Conservation (phyloP, 192 early-diverging fungal genomes). For the Thamnidium elegans region DNA sequence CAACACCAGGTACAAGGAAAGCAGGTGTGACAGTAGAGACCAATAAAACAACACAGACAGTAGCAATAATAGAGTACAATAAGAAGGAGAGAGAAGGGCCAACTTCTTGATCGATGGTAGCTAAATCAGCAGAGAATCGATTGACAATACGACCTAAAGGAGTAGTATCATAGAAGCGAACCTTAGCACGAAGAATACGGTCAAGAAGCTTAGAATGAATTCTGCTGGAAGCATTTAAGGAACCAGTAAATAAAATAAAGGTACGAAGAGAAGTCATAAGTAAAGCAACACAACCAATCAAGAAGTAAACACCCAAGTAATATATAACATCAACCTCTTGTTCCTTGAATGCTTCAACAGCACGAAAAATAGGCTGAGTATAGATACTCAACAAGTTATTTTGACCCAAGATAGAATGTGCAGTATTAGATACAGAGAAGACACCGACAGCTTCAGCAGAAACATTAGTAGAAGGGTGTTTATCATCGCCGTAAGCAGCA, state of each 20-base stretch:
- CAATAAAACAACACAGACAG: conserved; percentile 56
- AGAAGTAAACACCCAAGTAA: conserved; percentile 63
- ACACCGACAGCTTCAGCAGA: not conserved
- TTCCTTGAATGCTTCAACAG: not conserved
- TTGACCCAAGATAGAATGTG: not conserved
- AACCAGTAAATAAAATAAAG: conserved; percentile 45
- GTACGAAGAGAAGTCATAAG: conserved; percentile 39
- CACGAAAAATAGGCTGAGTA: not conserved
- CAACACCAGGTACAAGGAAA: conserved; percentile 65
- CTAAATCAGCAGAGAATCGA: conserved; percentile 86
- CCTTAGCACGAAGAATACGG: conserved; percentile 61
- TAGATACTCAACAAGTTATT: not conserved
- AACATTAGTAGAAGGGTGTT: not conserved
- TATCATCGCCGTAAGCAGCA: conserved; percentile 22
- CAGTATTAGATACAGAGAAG: not conserved
- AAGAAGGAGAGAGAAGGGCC: conserved; percentile 52
- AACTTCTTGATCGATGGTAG: conserved; percentile 68
- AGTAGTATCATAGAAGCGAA: conserved; percentile 90
- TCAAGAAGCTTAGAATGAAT: conserved; percentile 58
- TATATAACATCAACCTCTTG: conserved; percentile 45
- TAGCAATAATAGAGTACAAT: conserved; percentile 48
- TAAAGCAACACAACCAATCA: conserved; percentile 48
- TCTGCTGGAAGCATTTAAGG: conserved; percentile 53
- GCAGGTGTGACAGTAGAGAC: conserved; percentile 66
- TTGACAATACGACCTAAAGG: conserved; percentile 82